Conservation (phyloP, 1,284 basidiomycete genomes). For the Fistulinella cinereoalba region DNA sequence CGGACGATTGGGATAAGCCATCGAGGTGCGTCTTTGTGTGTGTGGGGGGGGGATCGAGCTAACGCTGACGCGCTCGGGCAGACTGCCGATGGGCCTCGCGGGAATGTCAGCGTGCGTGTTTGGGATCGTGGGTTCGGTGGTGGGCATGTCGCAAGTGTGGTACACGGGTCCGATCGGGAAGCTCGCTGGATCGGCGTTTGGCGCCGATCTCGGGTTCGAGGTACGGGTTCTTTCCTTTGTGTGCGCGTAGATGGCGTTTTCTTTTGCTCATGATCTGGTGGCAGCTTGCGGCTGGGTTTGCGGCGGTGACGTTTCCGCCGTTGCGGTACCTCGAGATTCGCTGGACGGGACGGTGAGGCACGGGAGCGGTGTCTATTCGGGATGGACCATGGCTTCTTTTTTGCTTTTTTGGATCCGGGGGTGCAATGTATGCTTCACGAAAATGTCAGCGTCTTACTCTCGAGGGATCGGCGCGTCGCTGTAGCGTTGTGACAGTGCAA, state of each 20-base stretch:
- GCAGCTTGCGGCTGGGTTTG: conserved; percentile 44
- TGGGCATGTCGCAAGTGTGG: conserved; percentile 51
- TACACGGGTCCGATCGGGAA: conserved; percentile 51
- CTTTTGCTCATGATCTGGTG: not conserved
- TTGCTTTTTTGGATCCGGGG: too few relatives aligned
- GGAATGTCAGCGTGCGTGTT: conserved; percentile 49
- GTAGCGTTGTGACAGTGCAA: too few relatives aligned
- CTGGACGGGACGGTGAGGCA: conserved; percentile 37
- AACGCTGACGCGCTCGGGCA: conserved; percentile 1
- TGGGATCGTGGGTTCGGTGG: conserved; percentile 47
- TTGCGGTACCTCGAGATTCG: conserved; percentile 47
- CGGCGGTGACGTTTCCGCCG: conserved; percentile 41
- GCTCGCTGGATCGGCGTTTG: conserved; percentile 40
- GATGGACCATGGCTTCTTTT: too few relatives aligned
- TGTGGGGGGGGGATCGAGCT: not conserved
- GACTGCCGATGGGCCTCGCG: conserved; percentile 55
- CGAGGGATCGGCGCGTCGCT: too few relatives aligned
- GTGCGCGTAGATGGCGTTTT: not conserved
- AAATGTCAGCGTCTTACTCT: too few relatives aligned
- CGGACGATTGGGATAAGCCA: conserved; percentile 53
- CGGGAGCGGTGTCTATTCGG: not conserved
- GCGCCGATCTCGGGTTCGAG: conserved; percentile 61
- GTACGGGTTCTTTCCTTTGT: conserved; percentile 21
- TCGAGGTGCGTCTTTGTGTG: conserved; percentile 31
- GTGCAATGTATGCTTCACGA: too few relatives aligned